Base-by-base conservation (phyloP, 306 rosid species). In the Glycyrrhiza uralensis region DNA sequence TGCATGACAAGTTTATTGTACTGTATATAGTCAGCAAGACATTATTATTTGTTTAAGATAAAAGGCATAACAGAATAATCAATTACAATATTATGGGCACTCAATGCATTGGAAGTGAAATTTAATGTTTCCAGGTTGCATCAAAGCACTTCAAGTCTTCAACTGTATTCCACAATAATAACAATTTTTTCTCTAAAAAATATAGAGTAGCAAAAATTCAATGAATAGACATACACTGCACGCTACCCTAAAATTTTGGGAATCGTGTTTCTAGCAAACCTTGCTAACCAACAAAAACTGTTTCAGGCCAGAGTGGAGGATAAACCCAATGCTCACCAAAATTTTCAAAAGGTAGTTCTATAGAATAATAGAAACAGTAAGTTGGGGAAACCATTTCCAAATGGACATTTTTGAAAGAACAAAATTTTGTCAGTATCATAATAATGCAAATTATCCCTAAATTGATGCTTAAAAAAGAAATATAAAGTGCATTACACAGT, bases 381-480 rank as follows among this genome's bases (percentile, higher is more conserved):
- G 45, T 41, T 28, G 17, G 24, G 69, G 19, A 13, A 30, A 30
- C 20, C 41, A 59, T 44, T 44, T 58, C 7, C 36, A 29, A 50
- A 26, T 14, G 20, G 54, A 47, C 54, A 18, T 47, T 24, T 7
- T n/a, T 18, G 54, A 10, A 13, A 41, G 47, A 15, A 41, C n/a
- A 41, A 13, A 2, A 4, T 32, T 32, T 32, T 32, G n/a, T n/a
- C n/a, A n/a, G n/a, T n/a, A n/a, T 32, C 36, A 32, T 32, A 32
- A 6, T 2, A 11, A 38, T 38, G 44, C 13, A 38, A 38, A 38
- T 38, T 38, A 9, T 38, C 11, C 3, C 44, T 9, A 38, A 4
- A 38, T 38, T 13, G 44, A 38, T 38, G 44, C 66, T 74, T 51
- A 35, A 70, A 77, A 13, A 71, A 33, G 39, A 64, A 26, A 55